phyloP scores from a whole-genome alignment of 1,139 yeast species.

The Sugiyamaella castrensis region DNA sequence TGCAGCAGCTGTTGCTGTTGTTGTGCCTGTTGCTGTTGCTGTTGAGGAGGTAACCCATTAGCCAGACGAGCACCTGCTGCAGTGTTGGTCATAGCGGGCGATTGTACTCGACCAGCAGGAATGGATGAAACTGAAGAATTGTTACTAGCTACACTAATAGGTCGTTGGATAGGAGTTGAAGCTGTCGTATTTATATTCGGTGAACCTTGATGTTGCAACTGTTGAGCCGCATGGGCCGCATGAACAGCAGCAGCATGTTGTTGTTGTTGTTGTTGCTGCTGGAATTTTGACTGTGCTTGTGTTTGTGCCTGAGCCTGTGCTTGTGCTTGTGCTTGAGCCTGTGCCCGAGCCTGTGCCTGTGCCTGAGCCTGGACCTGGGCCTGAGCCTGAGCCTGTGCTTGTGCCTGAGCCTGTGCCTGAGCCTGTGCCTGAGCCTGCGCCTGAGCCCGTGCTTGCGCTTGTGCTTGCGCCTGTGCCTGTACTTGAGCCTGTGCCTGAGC shows the following conservation, averaged over 20 bases:
- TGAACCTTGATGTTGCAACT: conserved; percentile 3
- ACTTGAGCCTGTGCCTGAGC: conserved; percentile 15
- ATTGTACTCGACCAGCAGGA: conserved; percentile 9
- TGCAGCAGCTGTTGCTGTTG: conserved; percentile 17
- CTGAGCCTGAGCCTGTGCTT: no score
- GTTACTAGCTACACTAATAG: conserved; percentile 11
- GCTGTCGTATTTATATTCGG: conserved; percentile 3
- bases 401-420: conserved; percentile 3
- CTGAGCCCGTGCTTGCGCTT: conserved; percentile 16
- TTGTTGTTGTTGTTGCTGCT: conserved; percentile 20
- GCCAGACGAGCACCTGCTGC: conserved; percentile 8
- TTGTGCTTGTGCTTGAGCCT: no score
- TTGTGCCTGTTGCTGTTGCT: conserved; percentile 10
- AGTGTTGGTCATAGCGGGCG: conserved; percentile 8
- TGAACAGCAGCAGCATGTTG: conserved; percentile 4
- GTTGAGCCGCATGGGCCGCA: conserved; percentile 8
- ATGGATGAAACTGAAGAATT: conserved; percentile 6
- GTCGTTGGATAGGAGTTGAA: conserved; percentile 12
- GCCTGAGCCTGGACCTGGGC: conserved; percentile 16
- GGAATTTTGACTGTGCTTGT: conserved; percentile 16
- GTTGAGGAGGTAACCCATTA: conserved; percentile 6
- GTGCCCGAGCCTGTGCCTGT: background rate
- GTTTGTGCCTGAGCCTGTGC: conserved; percentile 16
- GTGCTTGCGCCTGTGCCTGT: conserved; percentile 15
- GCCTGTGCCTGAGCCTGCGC: conserved; percentile 10